Evolutionary conservation across 768 basidiomycete species (phyloP).

Genomic region (Boletus vinaceobasis): DNA sequence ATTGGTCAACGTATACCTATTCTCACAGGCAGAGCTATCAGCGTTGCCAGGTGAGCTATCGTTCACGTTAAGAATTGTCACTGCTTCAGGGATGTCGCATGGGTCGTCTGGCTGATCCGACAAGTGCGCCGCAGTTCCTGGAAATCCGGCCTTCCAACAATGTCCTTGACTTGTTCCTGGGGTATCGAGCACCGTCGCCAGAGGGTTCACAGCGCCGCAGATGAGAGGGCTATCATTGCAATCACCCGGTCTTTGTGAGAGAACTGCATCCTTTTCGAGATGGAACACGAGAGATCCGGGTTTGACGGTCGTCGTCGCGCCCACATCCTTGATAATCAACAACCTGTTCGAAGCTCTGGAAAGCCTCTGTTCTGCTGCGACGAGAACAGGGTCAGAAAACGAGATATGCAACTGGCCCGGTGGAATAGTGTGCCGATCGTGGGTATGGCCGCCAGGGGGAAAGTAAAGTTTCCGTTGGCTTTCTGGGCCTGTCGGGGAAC

Average conservation of each 20-base stretch:
- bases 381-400: conserved; percentile 22
- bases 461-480: conserved; percentile 8
- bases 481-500: neutral
- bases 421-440: conserved; percentile 10
- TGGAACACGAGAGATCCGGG: neutral
- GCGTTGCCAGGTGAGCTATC: neutral
- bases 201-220: neutral
- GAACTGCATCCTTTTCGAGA: neutral
- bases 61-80: neutral
- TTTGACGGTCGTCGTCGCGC: neutral
- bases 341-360: neutral
- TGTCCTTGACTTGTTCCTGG: neutral
- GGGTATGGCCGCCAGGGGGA: conserved; percentile 8
- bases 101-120: conserved; percentile 1
- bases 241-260: neutral
- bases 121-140: neutral
- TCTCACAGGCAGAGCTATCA: neutral
- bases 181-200: neutral
- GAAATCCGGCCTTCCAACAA: neutral
- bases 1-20: conserved; percentile 11
- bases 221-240: neutral
- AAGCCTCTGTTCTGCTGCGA: conserved; percentile 15
- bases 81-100: conserved; percentile 7
- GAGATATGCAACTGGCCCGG: conserved; percentile 19
- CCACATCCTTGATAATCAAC: neutral